These are phyloP conservation scores for Xylona heveae DNA, from an alignment of 495 filamentous ascomycete genomes.

Conservation along the genomic window DNA sequence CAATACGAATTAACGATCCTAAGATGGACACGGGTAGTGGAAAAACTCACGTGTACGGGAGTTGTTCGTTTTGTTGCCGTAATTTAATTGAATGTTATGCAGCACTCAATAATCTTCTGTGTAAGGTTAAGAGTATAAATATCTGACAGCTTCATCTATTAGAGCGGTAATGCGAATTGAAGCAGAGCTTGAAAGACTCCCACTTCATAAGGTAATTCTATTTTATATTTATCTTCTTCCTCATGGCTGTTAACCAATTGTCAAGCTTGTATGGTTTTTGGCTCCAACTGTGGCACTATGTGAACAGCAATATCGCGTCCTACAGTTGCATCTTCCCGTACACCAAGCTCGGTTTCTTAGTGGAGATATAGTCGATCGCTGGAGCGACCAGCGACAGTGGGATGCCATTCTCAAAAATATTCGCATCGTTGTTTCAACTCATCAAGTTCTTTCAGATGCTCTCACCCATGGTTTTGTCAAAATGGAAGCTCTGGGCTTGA, in stretches of 20 bases:
- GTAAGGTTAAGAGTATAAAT: neutral
- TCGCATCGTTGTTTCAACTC: conserved; percentile 57
- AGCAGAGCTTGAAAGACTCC: conserved; percentile 43
- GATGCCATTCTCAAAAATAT: conserved; percentile 44
- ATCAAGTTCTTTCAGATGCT: conserved; percentile 60
- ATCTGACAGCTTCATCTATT: conserved; percentile 2
- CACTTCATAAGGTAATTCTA: conserved; percentile 33
- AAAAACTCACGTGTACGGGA: conserved; percentile 65
- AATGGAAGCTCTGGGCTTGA: conserved; percentile 39
- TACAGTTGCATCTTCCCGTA: conserved; percentile 37
- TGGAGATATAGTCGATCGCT: conserved; percentile 55
- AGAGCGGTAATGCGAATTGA: conserved; percentile 64
- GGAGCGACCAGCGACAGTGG: conserved; percentile 55
- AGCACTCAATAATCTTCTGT: neutral
- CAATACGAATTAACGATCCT: neutral
- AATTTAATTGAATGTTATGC: conserved; percentile 2
- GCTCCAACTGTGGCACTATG: conserved; percentile 58
- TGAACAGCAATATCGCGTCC: conserved; percentile 45
- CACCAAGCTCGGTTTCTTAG: conserved; percentile 41
- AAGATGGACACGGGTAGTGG: conserved; percentile 94
- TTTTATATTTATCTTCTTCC: neutral
- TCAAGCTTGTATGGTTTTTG: conserved; percentile 67
- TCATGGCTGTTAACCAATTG: conserved; percentile 7
- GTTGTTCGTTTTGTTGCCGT: conserved; percentile 9
- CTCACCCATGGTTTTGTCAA: conserved; percentile 59